These are phyloP conservation scores for Septoria linicola DNA, from an alignment of 2,329 filamentous ascomycete species.

Conservation along the genomic window DNA sequence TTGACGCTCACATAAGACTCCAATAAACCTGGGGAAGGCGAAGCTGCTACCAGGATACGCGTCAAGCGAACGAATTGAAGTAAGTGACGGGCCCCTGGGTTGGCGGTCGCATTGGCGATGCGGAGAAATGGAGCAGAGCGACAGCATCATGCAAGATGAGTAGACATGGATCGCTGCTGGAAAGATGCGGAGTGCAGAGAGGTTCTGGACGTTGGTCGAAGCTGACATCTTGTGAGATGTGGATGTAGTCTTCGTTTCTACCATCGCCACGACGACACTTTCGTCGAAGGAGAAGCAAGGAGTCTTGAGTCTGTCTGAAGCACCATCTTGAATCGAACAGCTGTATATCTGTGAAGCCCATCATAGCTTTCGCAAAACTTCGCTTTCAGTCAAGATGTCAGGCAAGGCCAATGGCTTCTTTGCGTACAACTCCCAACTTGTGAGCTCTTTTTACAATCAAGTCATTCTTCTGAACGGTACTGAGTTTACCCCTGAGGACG, in stretches of 20 bases:
- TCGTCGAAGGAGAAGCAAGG: conserved; percentile 6
- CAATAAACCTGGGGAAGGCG: not conserved
- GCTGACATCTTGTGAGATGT: conserved; percentile 13
- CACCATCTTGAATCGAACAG: conserved; percentile 4
- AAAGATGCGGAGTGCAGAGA: not conserved
- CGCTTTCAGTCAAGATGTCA: conserved; percentile 22
- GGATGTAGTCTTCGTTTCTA: not conserved
- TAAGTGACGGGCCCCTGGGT: conserved; percentile 2
- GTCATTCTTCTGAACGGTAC: conserved; percentile 20
- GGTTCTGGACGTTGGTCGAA: not conserved
- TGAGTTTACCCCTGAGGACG: conserved; percentile 32
- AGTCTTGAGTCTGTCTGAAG: not conserved
- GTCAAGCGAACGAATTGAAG: conserved; percentile 14
- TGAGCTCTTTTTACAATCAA: conserved; percentile 24
- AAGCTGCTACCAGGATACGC: conserved; percentile 6
- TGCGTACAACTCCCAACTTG: conserved; percentile 28
- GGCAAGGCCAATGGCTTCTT: conserved; percentile 24
- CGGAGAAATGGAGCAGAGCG: conserved; percentile 12
- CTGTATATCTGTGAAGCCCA: conserved; percentile 8
- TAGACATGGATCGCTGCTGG: not conserved
- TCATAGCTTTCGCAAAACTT: not conserved
- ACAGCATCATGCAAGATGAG: too few species aligned
- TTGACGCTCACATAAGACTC: too few species aligned
- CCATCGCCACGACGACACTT: conserved; percentile 3
- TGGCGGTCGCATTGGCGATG: conserved; percentile 1